These are phyloP conservation scores for Dacryopinax primogenitus DNA, from an alignment of 768 basidiomycete genomes.

Conservation along the genomic window DNA sequence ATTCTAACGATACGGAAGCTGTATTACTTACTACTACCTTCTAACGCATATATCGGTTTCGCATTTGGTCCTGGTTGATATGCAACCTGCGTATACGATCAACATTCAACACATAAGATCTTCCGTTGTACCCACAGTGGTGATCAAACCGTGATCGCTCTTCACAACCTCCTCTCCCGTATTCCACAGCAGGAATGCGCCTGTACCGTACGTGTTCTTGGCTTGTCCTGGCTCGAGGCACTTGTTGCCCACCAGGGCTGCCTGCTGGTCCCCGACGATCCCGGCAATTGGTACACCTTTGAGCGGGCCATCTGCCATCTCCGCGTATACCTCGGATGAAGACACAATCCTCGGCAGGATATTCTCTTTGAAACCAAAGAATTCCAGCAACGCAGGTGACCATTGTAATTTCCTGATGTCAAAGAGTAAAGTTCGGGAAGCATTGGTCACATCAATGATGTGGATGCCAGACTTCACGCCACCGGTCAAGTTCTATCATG, in stretches of 20 bases:
- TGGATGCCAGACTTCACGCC: slow-evolving; percentile 55
- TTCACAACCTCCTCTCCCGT: slow-evolving; percentile 78
- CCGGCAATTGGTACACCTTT: slow-evolving; percentile 75
- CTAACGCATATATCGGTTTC: slow-evolving; percentile 82
- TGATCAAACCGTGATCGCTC: slow-evolving; percentile 76
- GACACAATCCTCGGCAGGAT: slow-evolving; percentile 80
- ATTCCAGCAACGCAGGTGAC: slow-evolving; percentile 69
- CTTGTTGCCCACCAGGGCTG: slow-evolving; percentile 90
- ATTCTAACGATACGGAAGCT: neutral
- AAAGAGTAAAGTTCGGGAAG: slow-evolving; percentile 87
- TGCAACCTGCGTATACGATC: slow-evolving; percentile 46
- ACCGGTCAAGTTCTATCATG: slow-evolving; percentile 65
- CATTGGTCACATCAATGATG: slow-evolving; percentile 88
- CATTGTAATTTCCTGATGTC: slow-evolving; percentile 70
- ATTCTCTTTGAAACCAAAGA: slow-evolving; percentile 68
- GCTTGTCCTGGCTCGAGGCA: slow-evolving; percentile 84
- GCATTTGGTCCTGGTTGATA: slow-evolving; percentile 71
- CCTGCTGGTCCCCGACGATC: slow-evolving; percentile 96
- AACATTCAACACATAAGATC: neutral
- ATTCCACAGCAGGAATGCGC: slow-evolving; percentile 90
- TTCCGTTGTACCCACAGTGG: slow-evolving; percentile 44
- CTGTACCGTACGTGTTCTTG: slow-evolving; percentile 97
- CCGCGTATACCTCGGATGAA: slow-evolving; percentile 84
- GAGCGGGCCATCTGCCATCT: slow-evolving; percentile 33
- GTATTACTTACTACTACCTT: slow-evolving; percentile 73